Conservation (phyloP, 2,329 filamentous ascomycete species). For the Diaporthe longicolla region DNA sequence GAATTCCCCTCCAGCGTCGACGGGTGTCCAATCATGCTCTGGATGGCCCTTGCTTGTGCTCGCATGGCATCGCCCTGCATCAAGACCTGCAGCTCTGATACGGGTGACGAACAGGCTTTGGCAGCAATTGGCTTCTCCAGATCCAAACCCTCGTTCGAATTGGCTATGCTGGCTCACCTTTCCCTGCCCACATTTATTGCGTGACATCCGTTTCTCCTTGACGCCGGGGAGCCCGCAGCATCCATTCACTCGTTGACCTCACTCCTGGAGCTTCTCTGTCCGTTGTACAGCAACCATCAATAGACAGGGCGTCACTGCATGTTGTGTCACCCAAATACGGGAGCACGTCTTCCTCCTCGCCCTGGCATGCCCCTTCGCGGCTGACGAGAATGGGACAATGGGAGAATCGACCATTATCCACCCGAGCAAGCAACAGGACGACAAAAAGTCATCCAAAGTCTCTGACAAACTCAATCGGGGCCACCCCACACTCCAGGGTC, state of each 20-base stretch:
- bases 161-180: conserved; percentile 10
- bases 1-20: conserved; percentile 1
- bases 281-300: background rate
- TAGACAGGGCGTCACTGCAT: background rate
- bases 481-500: conserved; percentile 25
- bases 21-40: conserved; percentile 22
- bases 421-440: conserved; percentile 3
- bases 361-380: background rate
- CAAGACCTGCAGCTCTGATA: conserved; percentile 31
- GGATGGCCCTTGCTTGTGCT: background rate
- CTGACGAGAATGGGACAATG: background rate
- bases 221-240: background rate
- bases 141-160: conserved; percentile 14
- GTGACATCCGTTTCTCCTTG: background rate
- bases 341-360: background rate
- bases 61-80: conserved; percentile 34
- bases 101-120: background rate
- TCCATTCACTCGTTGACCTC: background rate
- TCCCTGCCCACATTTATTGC: conserved; percentile 24
- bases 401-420: background rate
- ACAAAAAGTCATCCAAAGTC: conserved; percentile 26
- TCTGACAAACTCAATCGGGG: conserved; percentile 25
- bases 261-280: conserved; percentile 11
- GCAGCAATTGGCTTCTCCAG: conserved; percentile 30
- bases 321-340: conserved; percentile 17